These are phyloP conservation scores for Gnomoniopsis sp. DNA, from an alignment of 2,329 filamentous ascomycete species.

Conservation along the genomic window DNA sequence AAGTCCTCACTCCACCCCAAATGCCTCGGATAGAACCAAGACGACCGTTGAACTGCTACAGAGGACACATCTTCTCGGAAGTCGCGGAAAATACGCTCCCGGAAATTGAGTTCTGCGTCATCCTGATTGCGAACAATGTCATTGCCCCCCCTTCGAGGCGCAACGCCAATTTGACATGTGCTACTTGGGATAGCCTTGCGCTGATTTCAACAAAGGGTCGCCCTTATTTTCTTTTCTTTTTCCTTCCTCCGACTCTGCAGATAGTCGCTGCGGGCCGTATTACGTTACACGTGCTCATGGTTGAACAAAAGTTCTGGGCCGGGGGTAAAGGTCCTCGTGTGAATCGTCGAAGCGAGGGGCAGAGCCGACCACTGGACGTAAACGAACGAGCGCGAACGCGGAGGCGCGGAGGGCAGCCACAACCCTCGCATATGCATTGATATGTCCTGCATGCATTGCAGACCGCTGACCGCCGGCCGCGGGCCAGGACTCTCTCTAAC, in stretches of 20 bases:
- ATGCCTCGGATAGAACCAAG: background rate
- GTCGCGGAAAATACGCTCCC: background rate
- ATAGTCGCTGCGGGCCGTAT: background rate
- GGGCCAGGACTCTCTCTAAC: too few species aligned
- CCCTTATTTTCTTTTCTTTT: too few species aligned
- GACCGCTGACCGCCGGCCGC: background rate
- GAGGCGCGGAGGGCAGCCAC: background rate
- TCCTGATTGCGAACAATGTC: background rate
- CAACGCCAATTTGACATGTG: background rate
- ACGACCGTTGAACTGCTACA: background rate
- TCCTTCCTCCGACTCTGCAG: background rate
- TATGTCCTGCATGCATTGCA: background rate
- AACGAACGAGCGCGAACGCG: too few species aligned
- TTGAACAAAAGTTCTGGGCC: background rate
- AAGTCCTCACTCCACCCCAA: background rate
- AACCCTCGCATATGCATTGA: background rate
- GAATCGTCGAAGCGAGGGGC: background rate
- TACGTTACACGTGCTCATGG: background rate
- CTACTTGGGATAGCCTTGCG: background rate
- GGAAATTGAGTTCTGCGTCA: background rate
- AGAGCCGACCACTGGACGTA: background rate
- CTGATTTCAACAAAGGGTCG: background rate
- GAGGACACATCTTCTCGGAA: background rate
- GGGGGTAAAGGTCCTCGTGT: too few species aligned
- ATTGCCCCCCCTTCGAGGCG: background rate